Percentiles rank a stretch among this genome's conserved stretches.
Evolutionary conservation across 2,329 filamentous ascomycete species (phyloP).

Genomic region (Colletotrichum ledebouriae): DNA sequence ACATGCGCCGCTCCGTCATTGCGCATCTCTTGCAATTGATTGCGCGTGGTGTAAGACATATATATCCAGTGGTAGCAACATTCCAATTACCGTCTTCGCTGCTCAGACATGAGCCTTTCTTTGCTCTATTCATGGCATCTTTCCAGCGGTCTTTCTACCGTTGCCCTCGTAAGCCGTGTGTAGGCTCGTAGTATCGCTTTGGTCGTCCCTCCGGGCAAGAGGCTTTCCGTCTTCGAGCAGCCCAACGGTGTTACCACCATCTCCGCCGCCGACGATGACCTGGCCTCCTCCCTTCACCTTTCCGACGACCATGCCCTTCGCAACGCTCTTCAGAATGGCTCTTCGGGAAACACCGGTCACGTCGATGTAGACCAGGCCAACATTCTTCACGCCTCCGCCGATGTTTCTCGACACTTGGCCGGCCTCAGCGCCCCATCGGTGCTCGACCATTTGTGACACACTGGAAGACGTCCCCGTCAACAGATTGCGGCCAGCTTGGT

Average conservation of each 20-base stretch:
- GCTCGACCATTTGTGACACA: conserved; percentile 88
- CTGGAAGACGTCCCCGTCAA: conserved; percentile 81
- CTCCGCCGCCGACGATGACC: conserved; percentile 78
- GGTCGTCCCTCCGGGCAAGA: conserved; percentile 29
- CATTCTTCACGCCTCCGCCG: conserved; percentile 92
- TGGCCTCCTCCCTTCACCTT: conserved; percentile 81
- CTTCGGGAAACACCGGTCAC: conserved; percentile 91
- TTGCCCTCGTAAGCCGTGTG: conserved; percentile 48
- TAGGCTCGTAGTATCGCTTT: conserved; percentile 47
- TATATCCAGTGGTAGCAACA: not conserved
- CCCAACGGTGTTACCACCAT: conserved; percentile 49
- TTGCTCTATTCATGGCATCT: conserved; percentile 16
- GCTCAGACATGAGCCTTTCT: not conserved
- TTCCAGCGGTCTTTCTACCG: conserved; percentile 50
- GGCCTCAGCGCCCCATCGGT: conserved; percentile 89
- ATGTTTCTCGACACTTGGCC: conserved; percentile 81
- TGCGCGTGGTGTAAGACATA: not conserved
- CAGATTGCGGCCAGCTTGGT: conserved; percentile 85
- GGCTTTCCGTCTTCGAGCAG: conserved; percentile 45
- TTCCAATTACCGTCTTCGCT: not conserved
- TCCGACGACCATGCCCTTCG: conserved; percentile 95
- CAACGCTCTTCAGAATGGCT: conserved; percentile 93
- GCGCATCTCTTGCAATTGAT: conserved; percentile 1
- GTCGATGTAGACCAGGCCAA: conserved; percentile 97
- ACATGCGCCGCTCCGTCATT: not conserved